Evolutionary conservation across 1,284 basidiomycete genomes (phyloP), one percentile per base, ranked within the genome.

Genomic region (Rhizopogon parksii): DNA sequence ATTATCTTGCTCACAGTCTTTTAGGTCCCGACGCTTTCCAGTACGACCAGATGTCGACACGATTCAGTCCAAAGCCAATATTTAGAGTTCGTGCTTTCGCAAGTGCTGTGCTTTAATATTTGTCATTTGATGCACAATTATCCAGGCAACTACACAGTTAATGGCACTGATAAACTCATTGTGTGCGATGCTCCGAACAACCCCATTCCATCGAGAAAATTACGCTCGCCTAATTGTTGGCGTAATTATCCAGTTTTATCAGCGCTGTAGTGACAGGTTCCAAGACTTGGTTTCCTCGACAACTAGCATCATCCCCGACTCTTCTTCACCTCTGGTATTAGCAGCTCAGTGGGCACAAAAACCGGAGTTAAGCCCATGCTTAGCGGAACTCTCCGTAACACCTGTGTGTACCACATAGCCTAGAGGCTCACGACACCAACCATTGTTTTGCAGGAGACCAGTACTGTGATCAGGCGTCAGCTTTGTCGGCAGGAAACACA

Each of bases 231-330:
- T 99, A 36, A 93, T 99, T 54, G 79, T 99, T 21, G 87, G 89
- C n/a, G 88, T 97, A 38, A 88, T 98, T 46, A 91, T 96, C 35
- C 94, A 97, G 66, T 98, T 95, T 67, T 98, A 98, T 63, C 92
- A 96, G 64, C 83, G 88, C 36, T 96, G 94, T 62, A 92, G 88
- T 58, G 86, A 93, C 60, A 78, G 86, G 27, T 98, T 92, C 69
- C 85, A 91, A 58, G 81, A 78, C 54, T 74, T 92, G 8, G 83
- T 88, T 19, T 75, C 82, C 32, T 45, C 30, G 2, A 32, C 17
- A 21, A n/a, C 19, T 11, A 56, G 64, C n/a, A 55, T 61, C 21
- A 68, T 68, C 27, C 50, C 65, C 30, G 74, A 74, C 12, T 60
- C 54, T 21, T 62, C 69, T 34, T 63, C 75, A 9, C 68, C 69